phyloP scores from a whole-genome alignment of 2,329 filamentous ascomycete genomes.

The Ceratocystis diversiconidia region DNA sequence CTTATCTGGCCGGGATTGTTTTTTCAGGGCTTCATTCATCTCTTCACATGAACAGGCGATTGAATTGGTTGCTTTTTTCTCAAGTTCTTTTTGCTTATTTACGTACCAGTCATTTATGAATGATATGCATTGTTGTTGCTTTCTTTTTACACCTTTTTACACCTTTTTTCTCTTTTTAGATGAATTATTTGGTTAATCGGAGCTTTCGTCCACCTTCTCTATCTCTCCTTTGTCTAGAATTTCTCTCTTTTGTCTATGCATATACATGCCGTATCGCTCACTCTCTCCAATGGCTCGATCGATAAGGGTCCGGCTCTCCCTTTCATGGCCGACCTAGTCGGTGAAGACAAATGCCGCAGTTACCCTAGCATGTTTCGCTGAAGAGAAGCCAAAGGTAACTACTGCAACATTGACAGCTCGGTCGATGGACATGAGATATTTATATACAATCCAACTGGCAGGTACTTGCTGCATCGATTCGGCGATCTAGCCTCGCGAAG shows the following conservation, averaged over 20 bases:
- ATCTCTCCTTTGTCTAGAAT: neutral
- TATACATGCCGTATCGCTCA: neutral
- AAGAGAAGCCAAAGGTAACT: neutral
- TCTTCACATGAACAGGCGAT: neutral
- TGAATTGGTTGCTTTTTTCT: neutral
- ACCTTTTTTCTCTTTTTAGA: neutral
- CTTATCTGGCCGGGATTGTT: neutral
- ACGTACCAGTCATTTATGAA: neutral
- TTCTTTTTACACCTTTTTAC: neutral
- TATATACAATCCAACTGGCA: neutral
- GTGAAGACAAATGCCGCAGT: conserved; percentile 6
- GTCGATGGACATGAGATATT: neutral
- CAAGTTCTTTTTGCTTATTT: neutral
- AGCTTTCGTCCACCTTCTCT: neutral
- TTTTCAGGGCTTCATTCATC: neutral
- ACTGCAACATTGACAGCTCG: neutral
- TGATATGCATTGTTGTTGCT: neutral
- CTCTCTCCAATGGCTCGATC: no score
- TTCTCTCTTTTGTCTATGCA: neutral
- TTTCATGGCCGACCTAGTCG: neutral
- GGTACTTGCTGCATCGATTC: neutral
- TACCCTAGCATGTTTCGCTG: neutral
- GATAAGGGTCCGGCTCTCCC: neutral
- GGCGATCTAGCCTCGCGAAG: neutral
- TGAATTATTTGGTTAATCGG: neutral